Conservation (phyloP, 306 rosid genomes). For the Cicer yamashitae region DNA sequence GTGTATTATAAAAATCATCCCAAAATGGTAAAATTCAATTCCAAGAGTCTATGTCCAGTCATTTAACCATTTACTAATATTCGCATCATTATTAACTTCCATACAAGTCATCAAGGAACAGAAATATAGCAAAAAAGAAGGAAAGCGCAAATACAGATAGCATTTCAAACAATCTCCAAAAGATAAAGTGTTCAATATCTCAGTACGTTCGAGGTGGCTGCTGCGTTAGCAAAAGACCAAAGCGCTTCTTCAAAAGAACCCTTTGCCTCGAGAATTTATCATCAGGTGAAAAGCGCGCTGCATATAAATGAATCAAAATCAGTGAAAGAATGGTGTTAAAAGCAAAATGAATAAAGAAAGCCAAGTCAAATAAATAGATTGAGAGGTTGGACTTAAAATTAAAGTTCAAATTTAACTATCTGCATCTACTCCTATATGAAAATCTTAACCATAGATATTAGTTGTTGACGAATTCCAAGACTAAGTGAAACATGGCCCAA, state of each 20-base stretch:
- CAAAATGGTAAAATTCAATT: not conserved
- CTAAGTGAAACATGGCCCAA: not conserved
- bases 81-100: not conserved
- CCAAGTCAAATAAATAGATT: not conserved
- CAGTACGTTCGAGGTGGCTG: slow-evolving; percentile 35
- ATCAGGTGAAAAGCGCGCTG: slow-evolving; percentile 47
- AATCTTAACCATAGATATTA: not conserved
- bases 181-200: not conserved
- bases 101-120: not conserved
- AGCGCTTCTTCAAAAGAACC: slow-evolving; percentile 45
- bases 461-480: not conserved
- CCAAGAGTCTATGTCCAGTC: not conserved
- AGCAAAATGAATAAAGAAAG: not conserved
- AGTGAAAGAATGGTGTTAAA: not conserved
- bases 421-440: not conserved
- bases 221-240: slow-evolving; percentile 45
- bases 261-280: slow-evolving; percentile 47
- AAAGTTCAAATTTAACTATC: not conserved
- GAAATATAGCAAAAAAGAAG: slow-evolving; percentile 10
- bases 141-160: not conserved
- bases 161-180: slow-evolving; percentile 2
- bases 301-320: slow-evolving; percentile 10
- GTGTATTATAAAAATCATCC: not conserved
- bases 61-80: not conserved
- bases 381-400: not conserved